Evolutionary conservation across 176 grass and related monocot species (phyloP), one percentile per base, ranked within the genome.

Genomic region (Aechmea fasciata): DNA sequence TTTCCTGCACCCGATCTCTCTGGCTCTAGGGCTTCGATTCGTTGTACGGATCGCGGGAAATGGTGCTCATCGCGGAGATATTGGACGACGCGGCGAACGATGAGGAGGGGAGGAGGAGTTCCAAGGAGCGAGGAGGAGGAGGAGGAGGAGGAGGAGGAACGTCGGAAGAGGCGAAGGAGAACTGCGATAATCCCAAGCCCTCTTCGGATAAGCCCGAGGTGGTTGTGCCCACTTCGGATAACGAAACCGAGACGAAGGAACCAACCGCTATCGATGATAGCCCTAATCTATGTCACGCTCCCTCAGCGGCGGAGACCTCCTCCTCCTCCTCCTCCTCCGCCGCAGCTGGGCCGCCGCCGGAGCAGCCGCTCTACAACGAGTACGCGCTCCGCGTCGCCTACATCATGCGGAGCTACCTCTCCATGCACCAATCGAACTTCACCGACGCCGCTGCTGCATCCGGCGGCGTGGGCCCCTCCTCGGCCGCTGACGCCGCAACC

Each of bases 331-430:
- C n/a, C n/a, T n/a, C n/a, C n/a, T n/a, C n/a, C 71, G 12, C 57
- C 59, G 50, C 72, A 61, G 24, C 65, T 50, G 69, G 24, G 18
- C 47, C 69, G 24, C 57, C 52, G 25, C 25, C 25, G 50, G 69
- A 26, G 51, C 69, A 29, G 69, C 29, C 73, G 13, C 81, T 78
- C 33, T 73, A 73, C 55, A 70, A 63, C 0, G 50, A 69, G 48
- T 80, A 63, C 49, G 75, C 77, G 17, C 73, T 61, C 52, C 55
- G 79, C 67, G 79, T 83, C 41, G 81, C 81, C 48, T 67, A 62
- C 63, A 57, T 83, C 50, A 78, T 83, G 81, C 74, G 81, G 19
- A 78, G 67, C 18, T 82, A 77, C 57, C 77, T 82, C 66, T 66
- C 49, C 50, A 72, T 79, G 71, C 51, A 50, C 13, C 71, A 74